Evolutionary conservation across 192 early-diverging fungal species (phyloP).

Genomic region (Coemansia sp.): DNA sequence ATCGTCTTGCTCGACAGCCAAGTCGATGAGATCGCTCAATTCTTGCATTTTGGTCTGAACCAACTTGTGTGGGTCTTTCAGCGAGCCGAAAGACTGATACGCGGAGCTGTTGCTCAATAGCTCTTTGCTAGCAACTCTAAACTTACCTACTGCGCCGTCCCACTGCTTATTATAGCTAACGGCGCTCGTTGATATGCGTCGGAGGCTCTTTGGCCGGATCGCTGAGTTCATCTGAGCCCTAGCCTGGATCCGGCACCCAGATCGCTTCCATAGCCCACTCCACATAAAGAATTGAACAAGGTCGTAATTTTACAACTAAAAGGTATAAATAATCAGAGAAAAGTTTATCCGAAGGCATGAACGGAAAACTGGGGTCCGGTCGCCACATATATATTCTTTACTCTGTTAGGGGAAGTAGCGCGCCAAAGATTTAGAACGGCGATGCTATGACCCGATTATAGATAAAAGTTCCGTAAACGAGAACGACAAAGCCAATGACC

Average conservation of each 20-base stretch:
- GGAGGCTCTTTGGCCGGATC: background rate
- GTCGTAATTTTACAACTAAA: background rate
- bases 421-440: slow-evolving; percentile 48
- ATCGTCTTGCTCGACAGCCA: slow-evolving; percentile 8
- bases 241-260: background rate
- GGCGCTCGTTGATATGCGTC: background rate
- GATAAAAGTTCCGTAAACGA: slow-evolving; percentile 83
- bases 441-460: slow-evolving; percentile 84
- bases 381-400: background rate
- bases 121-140: background rate
- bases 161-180: background rate
- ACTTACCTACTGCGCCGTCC: background rate
- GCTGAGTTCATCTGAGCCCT: background rate
- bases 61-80: background rate
- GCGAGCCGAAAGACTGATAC: background rate
- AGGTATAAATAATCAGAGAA: background rate
- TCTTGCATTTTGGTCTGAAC: background rate
- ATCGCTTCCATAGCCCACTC: background rate
- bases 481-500: slow-evolving; percentile 80
- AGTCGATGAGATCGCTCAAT: background rate
- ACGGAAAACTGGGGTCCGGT: no score
- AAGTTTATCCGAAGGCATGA: no score
- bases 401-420: background rate
- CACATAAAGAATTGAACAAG: background rate
- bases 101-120: background rate